phyloP scores from a whole-genome alignment of 805 yeast genomes.

The Ascoidea tarda region DNA sequence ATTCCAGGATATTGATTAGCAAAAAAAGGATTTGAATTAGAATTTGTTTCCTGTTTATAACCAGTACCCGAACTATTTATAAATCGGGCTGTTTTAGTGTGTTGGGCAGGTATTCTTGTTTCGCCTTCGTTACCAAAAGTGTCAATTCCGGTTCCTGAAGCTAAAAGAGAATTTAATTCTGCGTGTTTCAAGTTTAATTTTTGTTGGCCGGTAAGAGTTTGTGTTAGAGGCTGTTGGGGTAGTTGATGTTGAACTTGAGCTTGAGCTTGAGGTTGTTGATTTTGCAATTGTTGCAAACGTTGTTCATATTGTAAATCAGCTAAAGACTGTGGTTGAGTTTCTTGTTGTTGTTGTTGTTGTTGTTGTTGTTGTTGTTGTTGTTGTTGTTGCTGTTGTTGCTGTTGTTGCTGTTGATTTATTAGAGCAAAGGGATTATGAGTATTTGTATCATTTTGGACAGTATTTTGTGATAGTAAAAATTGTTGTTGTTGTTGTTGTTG shows the following conservation, averaged over 20 bases:
- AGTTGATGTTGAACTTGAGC: conserved; percentile 21
- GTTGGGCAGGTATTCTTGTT: conserved; percentile 82
- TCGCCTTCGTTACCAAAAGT: conserved; percentile 86
- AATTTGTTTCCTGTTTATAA: conserved; percentile 31
- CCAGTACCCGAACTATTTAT: conserved; percentile 87
- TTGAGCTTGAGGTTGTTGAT: conserved; percentile 11
- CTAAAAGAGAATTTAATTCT: conserved; percentile 65
- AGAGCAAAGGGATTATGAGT: conserved; percentile 71
- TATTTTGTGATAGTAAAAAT: conserved; percentile 38
- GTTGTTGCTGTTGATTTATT: conserved; percentile 14
- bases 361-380: conserved; percentile 11
- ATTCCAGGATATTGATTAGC: conserved; percentile 64
- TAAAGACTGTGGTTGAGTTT: conserved; percentile 11
- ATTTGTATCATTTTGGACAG: conserved; percentile 24
- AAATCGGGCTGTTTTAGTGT: conserved; percentile 68
- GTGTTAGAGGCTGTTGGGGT: conserved; percentile 25
- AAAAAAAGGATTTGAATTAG: conserved; percentile 26
- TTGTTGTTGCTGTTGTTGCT: conserved; percentile 15
- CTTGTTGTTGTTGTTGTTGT: conserved; percentile 14
- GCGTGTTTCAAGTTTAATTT: conserved; percentile 43
- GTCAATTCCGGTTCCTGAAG: conserved; percentile 84
- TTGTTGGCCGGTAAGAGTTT: conserved; percentile 38
- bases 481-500: conserved; percentile 22
- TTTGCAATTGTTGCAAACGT: conserved; percentile 8
- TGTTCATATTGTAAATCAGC: conserved; percentile 10